phyloP scores from a whole-genome alignment of 306 rosid species.

The Cucurbita moschata region DNA sequence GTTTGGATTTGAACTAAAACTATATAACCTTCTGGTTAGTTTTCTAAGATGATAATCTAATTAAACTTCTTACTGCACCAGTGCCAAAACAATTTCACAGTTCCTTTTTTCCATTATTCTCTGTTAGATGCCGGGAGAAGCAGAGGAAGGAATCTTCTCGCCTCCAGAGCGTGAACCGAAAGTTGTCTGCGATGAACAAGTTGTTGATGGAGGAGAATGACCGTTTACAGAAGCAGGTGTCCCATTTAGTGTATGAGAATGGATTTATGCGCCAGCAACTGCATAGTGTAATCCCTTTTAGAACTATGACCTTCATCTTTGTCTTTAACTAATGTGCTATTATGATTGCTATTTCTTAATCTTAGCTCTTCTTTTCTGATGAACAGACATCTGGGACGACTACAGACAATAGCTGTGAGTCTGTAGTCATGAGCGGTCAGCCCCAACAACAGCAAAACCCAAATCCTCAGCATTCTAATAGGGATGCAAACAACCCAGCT shows the following conservation, averaged over 20 bases:
- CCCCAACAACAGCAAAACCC: constrained; percentile 91
- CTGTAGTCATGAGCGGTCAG: constrained; percentile 99
- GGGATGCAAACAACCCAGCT: constrained; percentile 99
- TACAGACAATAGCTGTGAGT: constrained; percentile 98
- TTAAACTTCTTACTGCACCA: background rate
- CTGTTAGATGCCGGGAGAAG: constrained; percentile 81
- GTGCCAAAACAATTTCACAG: background rate
- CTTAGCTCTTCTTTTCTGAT: background rate
- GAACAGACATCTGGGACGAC: constrained; percentile 67
- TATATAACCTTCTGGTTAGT: background rate
- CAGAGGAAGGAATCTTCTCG: constrained; percentile 94
- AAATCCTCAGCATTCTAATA: constrained; percentile 77
- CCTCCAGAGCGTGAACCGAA: constrained; percentile 76
- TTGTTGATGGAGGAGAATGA: constrained; percentile 94
- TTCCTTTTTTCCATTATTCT: background rate
- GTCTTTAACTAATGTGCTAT: background rate
- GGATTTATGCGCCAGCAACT: constrained; percentile 75
- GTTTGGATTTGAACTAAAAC: background rate
- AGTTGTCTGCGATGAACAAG: constrained; percentile 83
- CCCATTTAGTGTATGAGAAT: constrained; percentile 82
- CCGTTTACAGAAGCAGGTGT: constrained; percentile 95
- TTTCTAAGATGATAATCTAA: background rate
- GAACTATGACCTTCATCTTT: no score
- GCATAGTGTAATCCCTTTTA: constrained; percentile 38
- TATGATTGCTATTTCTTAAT: background rate